phyloP scores from a whole-genome alignment of 768 basidiomycete genomes.

The Russula abietina region DNA sequence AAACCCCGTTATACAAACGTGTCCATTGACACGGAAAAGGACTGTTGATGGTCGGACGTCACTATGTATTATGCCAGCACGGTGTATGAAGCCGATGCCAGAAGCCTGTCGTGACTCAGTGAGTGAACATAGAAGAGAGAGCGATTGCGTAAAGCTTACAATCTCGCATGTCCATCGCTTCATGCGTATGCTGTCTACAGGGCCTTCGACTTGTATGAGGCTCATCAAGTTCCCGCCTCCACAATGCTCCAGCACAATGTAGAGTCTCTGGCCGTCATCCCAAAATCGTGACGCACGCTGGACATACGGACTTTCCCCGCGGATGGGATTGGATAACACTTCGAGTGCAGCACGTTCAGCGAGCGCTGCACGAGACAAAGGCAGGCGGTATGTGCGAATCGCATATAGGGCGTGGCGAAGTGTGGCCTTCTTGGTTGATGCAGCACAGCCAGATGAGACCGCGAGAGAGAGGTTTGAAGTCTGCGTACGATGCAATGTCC shows the following conservation, averaged over 20 bases:
- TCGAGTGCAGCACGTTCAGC: constrained; percentile 18
- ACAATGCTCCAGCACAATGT: constrained; percentile 22
- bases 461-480: constrained; percentile 20
- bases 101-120: constrained; percentile 13
- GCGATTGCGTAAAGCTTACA: not conserved
- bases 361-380: constrained; percentile 11
- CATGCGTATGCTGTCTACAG: constrained; percentile 6
- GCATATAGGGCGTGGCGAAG: constrained; percentile 20
- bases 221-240: constrained; percentile 20
- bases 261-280: constrained; percentile 22
- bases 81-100: constrained; percentile 21
- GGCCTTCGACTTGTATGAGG: constrained; percentile 18
- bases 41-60: constrained; percentile 20
- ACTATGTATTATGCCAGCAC: constrained; percentile 21
- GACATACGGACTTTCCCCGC: constrained; percentile 15
- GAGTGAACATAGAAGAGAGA: not conserved
- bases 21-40: constrained; percentile 22
- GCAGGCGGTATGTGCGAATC: constrained; percentile 23
- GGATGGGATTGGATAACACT: constrained; percentile 3
- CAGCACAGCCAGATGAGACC: constrained; percentile 10
- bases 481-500: constrained; percentile 20
- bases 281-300: constrained; percentile 21
- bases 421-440: constrained; percentile 12
- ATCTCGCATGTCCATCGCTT: constrained; percentile 22
- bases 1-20: constrained; percentile 23